phyloP scores from a whole-genome alignment of 2,329 filamentous ascomycete species.

The Boeremia lycopersici region DNA sequence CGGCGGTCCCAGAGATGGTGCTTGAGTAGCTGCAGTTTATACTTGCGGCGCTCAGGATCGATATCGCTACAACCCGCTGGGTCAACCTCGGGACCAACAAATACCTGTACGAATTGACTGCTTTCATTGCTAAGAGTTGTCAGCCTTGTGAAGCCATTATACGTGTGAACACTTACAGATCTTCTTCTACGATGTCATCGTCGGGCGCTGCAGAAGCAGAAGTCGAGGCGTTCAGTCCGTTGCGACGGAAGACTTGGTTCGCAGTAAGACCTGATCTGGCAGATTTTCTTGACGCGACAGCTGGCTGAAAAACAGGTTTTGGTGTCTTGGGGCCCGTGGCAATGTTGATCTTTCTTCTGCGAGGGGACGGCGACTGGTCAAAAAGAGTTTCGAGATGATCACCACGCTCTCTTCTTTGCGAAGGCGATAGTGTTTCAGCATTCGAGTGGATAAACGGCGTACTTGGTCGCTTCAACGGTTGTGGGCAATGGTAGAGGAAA shows the following conservation, averaged over 20 bases:
- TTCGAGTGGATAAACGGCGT: background rate
- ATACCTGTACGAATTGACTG: slow-evolving; percentile 28
- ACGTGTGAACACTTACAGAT: slow-evolving; percentile 21
- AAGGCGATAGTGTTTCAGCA: background rate
- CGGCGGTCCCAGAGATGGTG: slow-evolving; percentile 18
- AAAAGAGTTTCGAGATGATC: too few species aligned
- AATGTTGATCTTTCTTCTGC: background rate
- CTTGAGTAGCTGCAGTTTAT: slow-evolving; percentile 14
- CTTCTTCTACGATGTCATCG: slow-evolving; percentile 23
- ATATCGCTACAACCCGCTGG: slow-evolving; percentile 3
- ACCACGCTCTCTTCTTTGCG: background rate
- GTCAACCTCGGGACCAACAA: slow-evolving; percentile 6
- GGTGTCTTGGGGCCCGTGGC: background rate
- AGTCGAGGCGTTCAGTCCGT: background rate
- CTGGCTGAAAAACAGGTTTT: background rate
- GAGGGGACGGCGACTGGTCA: background rate
- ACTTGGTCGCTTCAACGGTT: background rate
- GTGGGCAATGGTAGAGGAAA: background rate
- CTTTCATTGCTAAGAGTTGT: slow-evolving; percentile 18
- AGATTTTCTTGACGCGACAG: background rate
- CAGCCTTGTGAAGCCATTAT: too few species aligned
- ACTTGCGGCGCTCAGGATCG: slow-evolving; percentile 16
- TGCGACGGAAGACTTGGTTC: background rate
- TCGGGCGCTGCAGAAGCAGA: slow-evolving; percentile 2
- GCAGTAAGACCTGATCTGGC: background rate